A percentile compares a stretch with the other conserved stretches of the same genome.
phyloP scores from a whole-genome alignment of 805 yeast species.

The Starmerella apis region DNA sequence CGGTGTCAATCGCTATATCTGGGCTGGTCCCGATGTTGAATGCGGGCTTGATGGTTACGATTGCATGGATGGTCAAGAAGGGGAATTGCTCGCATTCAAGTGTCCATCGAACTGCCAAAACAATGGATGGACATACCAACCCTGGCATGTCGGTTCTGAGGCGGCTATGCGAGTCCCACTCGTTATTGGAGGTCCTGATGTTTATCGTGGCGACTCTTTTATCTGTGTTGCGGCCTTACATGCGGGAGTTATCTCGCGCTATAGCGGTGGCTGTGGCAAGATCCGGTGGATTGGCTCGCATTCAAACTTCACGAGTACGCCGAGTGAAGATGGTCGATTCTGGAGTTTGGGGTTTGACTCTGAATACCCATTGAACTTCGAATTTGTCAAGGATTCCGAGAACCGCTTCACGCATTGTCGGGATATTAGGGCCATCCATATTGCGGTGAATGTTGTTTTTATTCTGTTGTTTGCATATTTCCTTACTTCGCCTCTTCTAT shows the following conservation, averaged over 20 bases:
- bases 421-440: conserved; percentile 56
- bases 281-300: conserved; percentile 48
- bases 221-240: conserved; percentile 88
- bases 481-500: conserved; percentile 44
- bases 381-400: conserved; percentile 39
- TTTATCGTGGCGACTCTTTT: conserved; percentile 75
- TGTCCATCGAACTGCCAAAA: conserved; percentile 86
- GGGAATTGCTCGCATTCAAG: conserved; percentile 45
- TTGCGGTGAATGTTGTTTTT: conserved; percentile 47
- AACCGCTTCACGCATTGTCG: conserved; percentile 36
- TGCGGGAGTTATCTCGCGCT: conserved; percentile 65
- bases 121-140: conserved; percentile 65
- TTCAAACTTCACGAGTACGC: conserved; percentile 38
- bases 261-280: conserved; percentile 68
- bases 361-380: conserved; percentile 64
- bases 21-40: conserved; percentile 65
- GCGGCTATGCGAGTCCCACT: conserved; percentile 59
- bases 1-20: conserved; percentile 31
- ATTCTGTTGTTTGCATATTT: conserved; percentile 39
- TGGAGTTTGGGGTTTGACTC: conserved; percentile 49
- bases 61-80: conserved; percentile 39
- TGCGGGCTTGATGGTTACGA: conserved; percentile 65
- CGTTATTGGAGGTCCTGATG: conserved; percentile 55
- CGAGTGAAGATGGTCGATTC: conserved; percentile 43
- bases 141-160: conserved; percentile 61